These are phyloP conservation scores for Trifolium subterraneum DNA, from an alignment of 306 rosid species.

Conservation along the genomic window DNA sequence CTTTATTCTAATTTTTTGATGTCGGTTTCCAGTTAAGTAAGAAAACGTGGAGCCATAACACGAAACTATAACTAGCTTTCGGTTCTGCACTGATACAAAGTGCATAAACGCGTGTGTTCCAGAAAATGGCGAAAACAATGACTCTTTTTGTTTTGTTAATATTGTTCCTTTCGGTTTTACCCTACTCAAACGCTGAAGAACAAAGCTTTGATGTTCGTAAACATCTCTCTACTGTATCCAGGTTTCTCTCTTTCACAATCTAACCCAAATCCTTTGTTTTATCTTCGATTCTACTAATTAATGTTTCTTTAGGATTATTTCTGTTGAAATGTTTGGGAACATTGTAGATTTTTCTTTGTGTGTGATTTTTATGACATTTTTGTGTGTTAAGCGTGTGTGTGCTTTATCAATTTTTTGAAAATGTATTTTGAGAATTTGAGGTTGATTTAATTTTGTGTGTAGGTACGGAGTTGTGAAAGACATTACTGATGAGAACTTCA, in stretches of 20 bases:
- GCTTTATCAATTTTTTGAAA: background rate
- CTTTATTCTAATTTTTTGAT: too few species aligned
- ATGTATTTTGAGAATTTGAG: background rate
- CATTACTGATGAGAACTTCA: constrained; percentile 45
- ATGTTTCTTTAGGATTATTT: background rate
- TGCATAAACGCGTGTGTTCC: background rate
- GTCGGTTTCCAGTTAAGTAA: too few species aligned
- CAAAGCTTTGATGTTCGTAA: constrained; percentile 64
- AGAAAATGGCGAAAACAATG: constrained; percentile 35
- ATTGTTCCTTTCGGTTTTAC: constrained; percentile 28
- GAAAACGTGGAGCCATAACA: too few species aligned
- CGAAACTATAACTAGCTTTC: too few species aligned
- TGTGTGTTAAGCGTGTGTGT: background rate
- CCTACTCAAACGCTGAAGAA: constrained; percentile 50
- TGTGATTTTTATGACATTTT: background rate
- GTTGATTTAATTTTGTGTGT: constrained; percentile 39
- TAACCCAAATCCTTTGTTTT: too few species aligned
- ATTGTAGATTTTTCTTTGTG: background rate
- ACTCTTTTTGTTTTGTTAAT: constrained; percentile 32
- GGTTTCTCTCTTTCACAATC: constrained; percentile 44
- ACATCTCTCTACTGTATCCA: constrained; percentile 81
- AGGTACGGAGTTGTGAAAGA: constrained; percentile 76
- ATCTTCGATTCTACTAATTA: background rate
- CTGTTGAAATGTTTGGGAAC: background rate
- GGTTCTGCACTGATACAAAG: constrained; percentile 17